Base-by-base conservation (phyloP, 306 rosid species). In the Quercus gilva region DNA sequence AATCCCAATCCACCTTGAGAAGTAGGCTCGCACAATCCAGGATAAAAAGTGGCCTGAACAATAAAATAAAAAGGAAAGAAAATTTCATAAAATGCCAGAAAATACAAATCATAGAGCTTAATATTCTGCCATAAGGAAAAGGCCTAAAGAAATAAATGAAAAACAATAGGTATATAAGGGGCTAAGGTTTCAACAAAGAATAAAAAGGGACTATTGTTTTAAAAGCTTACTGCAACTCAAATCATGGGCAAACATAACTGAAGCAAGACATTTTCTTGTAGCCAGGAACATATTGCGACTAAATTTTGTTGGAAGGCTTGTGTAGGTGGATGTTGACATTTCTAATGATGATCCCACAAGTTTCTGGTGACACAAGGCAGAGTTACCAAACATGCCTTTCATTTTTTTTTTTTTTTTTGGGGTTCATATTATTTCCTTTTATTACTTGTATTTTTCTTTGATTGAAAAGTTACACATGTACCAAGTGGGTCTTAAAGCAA, bases 1-100 rank as follows among this genome's bases (percentile, higher is more conserved):
- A 95, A 95, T 83, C 99, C 97, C 74, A 95, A 75, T 78, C 99
- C 99, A 75, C 99, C 99, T 89, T 95, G 99, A 74, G 97, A 90
- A 86, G 87, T 88, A 73, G 97, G 94, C 82, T 95, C 97, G 78
- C 98, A 92, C 64, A 92, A 75, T 71, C 99, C 98, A 37, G 98
- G 99, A 80, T 91, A 92, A 89, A 84, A 90, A 43, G 97, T 91
- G 80, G 96, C 95, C 99, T 95, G 89, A 80, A 82, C 52, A 80
- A 80, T 17, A 74, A 82, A 69, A 23, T 23, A 70, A 81, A 70
- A 81, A 76, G 25, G 19, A 7, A 26, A 26, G 55, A 21, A 43
- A 55, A 80, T 5, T 20, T 28, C 43, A 61, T 76, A 28, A 20
- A 63, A 45, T 5, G 56, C 5, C 74, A 15, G 23, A 35, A 13